These are phyloP conservation scores for Salix suchowensis DNA, from an alignment of 345 rosid genomes.

Conservation along the genomic window DNA sequence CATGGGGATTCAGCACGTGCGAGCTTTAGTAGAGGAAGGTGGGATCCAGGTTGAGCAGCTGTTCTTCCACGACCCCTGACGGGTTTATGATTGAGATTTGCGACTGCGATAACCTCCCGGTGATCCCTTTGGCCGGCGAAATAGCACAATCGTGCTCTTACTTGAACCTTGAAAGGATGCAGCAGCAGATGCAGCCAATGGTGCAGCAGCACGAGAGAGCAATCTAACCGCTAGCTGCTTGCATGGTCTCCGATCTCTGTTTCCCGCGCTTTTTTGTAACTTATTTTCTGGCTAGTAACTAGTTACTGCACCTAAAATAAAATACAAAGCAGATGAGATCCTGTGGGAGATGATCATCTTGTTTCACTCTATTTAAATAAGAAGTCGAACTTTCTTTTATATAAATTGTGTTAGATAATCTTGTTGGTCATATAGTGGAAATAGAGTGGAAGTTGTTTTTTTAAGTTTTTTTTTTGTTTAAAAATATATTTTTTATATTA, in stretches of 20 bases:
- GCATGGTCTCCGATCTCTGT: not conserved
- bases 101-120: constrained; percentile 39
- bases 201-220: constrained; percentile 2
- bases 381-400: no score
- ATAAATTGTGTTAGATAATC: no score
- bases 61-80: constrained; percentile 47
- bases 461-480: no score
- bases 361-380: not conserved
- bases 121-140: constrained; percentile 29
- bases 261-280: not conserved
- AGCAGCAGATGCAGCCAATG: constrained; percentile 1
- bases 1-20: constrained; percentile 25
- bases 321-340: not conserved
- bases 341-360: not conserved
- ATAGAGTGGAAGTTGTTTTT: no score
- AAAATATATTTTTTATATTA: no score
- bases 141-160: constrained; percentile 12
- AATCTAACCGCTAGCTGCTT: not conserved
- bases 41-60: constrained; percentile 37
- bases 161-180: constrained; percentile 1
- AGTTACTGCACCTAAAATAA: not conserved
- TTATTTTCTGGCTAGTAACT: not conserved
- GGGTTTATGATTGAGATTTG: constrained; percentile 46
- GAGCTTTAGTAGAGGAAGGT: constrained; percentile 36
- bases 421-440: no score